These are phyloP conservation scores for Trichoderma endophyticum DNA, from an alignment of 2,329 filamentous ascomycete species.

Conservation along the genomic window DNA sequence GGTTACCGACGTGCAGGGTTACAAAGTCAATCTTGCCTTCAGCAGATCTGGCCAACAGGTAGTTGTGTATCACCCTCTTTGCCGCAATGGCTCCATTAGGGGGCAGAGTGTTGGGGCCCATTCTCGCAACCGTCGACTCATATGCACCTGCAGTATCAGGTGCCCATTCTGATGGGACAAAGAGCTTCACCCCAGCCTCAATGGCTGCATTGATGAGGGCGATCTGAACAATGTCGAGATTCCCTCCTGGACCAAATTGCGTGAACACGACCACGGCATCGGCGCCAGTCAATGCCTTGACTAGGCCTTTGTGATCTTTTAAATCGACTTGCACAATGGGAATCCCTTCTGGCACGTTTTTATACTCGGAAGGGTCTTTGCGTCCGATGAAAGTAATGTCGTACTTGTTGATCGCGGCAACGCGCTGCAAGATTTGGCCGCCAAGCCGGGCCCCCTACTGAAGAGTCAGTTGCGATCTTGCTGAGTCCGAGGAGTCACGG, in stretches of 20 bases:
- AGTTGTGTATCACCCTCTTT: constrained; percentile 4
- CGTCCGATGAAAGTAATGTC: constrained; percentile 6
- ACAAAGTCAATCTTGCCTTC: constrained; percentile 12
- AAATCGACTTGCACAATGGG: background rate
- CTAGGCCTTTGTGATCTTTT: background rate
- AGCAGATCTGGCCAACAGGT: background rate
- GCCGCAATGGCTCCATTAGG: background rate
- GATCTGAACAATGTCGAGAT: constrained; percentile 3
- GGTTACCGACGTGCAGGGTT: background rate
- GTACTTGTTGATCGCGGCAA: background rate
- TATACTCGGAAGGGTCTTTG: background rate
- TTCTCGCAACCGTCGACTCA: background rate
- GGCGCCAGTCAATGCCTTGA: background rate
- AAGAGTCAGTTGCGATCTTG: background rate
- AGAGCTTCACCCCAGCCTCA: constrained; percentile 6
- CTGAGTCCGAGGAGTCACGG: background rate
- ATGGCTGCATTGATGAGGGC: constrained; percentile 12
- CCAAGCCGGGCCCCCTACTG: background rate
- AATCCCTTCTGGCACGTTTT: background rate
- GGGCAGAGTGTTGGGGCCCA: constrained; percentile 2
- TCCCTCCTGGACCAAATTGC: background rate
- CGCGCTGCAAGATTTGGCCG: background rate
- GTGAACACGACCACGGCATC: constrained; percentile 1
- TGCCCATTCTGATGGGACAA: constrained; percentile 10
- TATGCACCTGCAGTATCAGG: constrained; percentile 9